Evolutionary conservation across 1,284 basidiomycete species (phyloP).

Genomic region (Ceraceosorus guamensis): DNA sequence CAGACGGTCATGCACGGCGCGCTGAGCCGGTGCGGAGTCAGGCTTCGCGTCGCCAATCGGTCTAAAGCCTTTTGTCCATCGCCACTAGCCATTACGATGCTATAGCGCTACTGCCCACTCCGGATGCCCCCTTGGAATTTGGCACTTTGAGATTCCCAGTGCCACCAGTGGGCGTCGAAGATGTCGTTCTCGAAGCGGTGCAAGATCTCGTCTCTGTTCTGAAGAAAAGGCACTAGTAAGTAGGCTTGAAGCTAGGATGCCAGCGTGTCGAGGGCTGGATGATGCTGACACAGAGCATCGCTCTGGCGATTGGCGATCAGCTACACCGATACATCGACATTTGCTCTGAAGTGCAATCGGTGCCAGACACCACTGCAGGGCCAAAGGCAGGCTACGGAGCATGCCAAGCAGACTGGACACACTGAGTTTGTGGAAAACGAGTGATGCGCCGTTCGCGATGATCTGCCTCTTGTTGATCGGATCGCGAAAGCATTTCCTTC

Average conservation of each 20-base stretch:
- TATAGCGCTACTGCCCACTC: slow-evolving; percentile 14
- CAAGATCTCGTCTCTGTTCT: slow-evolving; percentile 16
- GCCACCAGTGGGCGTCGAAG: slow-evolving; percentile 7
- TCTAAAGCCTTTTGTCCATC: not conserved
- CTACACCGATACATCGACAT: slow-evolving; percentile 31
- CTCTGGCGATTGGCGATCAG: not conserved
- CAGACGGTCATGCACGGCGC: not conserved
- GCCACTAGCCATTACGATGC: slow-evolving; percentile 27
- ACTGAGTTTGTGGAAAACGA: slow-evolving; percentile 24
- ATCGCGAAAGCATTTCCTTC: too few relatives aligned
- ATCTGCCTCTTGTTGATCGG: too few relatives aligned
- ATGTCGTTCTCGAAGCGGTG: slow-evolving; percentile 17
- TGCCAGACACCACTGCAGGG: slow-evolving; percentile 22
- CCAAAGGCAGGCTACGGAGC: slow-evolving; percentile 27
- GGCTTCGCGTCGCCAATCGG: not conserved
- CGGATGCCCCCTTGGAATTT: slow-evolving; percentile 5
- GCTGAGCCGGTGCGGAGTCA: not conserved
- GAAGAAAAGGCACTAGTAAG: slow-evolving; percentile 15
- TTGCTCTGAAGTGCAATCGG: slow-evolving; percentile 21
- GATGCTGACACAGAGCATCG: not conserved
- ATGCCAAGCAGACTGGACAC: slow-evolving; percentile 29
- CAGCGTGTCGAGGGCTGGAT: too few relatives aligned
- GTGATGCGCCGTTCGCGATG: too few relatives aligned
- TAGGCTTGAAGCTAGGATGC: not conserved
- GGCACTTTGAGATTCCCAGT: slow-evolving; percentile 21